These are phyloP conservation scores for Nidularia pulvinata DNA, from an alignment of 768 basidiomycete species.

Conservation along the genomic window DNA sequence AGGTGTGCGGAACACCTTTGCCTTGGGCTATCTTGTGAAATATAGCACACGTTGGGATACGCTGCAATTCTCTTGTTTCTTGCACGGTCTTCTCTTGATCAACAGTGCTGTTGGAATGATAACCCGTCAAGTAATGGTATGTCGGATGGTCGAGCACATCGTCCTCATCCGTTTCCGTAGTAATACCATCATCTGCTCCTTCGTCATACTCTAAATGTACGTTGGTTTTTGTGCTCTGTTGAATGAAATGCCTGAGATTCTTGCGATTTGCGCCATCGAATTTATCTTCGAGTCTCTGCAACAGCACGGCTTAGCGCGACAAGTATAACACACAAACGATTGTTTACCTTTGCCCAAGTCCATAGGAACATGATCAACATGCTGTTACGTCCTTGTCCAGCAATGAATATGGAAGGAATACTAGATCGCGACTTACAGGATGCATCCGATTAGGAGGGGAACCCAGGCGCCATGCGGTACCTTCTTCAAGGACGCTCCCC, in stretches of 20 bases:
- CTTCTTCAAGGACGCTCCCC: constrained; percentile 63
- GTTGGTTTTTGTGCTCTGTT: constrained; percentile 19
- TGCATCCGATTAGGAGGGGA: constrained; percentile 53
- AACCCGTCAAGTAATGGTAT: not conserved
- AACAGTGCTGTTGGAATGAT: constrained; percentile 3
- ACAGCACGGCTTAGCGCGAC: not conserved
- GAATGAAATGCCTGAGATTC: constrained; percentile 56
- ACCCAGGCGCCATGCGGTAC: constrained; percentile 70
- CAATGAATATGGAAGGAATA: not conserved
- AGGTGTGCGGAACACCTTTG: constrained; percentile 64
- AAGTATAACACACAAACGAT: not conserved
- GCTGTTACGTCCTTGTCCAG: constrained; percentile 18
- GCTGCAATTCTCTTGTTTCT: constrained; percentile 21
- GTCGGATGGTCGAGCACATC: not conserved
- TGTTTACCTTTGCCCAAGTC: constrained; percentile 59
- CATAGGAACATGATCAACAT: constrained; percentile 53
- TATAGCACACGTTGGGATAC: constrained; percentile 53
- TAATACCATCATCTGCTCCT: constrained; percentile 7
- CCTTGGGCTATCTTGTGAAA: constrained; percentile 57
- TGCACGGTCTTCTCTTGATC: constrained; percentile 13
- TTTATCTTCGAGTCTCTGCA: constrained; percentile 50
- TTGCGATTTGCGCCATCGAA: constrained; percentile 59
- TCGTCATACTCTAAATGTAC: constrained; percentile 5
- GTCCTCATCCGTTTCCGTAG: constrained; percentile 9
- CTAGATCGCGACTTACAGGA: constrained; percentile 32